Evolutionary conservation across 768 basidiomycete genomes (phyloP).

Genomic region (Ramaria sp.): DNA sequence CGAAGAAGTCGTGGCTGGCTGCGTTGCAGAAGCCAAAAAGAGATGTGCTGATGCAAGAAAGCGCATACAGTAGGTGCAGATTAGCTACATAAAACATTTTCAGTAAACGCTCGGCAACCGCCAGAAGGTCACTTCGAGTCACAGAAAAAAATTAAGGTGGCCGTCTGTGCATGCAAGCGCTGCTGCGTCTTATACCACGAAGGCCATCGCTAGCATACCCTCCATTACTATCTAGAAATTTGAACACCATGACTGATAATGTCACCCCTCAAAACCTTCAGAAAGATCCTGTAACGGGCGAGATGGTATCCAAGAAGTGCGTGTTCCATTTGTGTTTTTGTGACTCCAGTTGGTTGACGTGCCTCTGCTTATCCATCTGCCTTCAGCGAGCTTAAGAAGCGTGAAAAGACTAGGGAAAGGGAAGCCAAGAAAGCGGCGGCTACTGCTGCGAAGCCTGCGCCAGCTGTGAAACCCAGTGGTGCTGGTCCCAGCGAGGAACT

Average conservation of each 20-base stretch:
- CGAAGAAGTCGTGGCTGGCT: constrained; percentile 6
- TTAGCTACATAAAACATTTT: neutral
- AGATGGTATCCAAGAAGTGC: constrained; percentile 94
- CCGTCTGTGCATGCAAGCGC: constrained; percentile 6
- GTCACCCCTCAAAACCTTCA: constrained; percentile 19
- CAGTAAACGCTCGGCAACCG: neutral
- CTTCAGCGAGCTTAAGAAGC: constrained; percentile 83
- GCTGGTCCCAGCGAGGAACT: constrained; percentile 57
- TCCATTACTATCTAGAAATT: neutral
- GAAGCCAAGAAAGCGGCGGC: constrained; percentile 71
- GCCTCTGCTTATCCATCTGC: constrained; percentile 11
- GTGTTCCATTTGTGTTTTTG: constrained; percentile 21
- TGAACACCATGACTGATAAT: constrained; percentile 1
- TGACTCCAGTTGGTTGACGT: neutral
- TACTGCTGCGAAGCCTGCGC: constrained; percentile 41
- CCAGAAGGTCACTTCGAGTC: neutral
- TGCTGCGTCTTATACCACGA: neutral
- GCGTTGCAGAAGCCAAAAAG: constrained; percentile 4
- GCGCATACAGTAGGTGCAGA: neutral
- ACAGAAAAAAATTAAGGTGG: neutral
- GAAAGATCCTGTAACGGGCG: constrained; percentile 85
- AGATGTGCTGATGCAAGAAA: neutral
- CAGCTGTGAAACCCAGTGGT: constrained; percentile 18
- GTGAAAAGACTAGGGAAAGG: constrained; percentile 70
- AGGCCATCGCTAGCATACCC: neutral